Evolutionary conservation across 108 stramenopile species (phyloP).

Genomic region (Cyclotella atomus): DNA sequence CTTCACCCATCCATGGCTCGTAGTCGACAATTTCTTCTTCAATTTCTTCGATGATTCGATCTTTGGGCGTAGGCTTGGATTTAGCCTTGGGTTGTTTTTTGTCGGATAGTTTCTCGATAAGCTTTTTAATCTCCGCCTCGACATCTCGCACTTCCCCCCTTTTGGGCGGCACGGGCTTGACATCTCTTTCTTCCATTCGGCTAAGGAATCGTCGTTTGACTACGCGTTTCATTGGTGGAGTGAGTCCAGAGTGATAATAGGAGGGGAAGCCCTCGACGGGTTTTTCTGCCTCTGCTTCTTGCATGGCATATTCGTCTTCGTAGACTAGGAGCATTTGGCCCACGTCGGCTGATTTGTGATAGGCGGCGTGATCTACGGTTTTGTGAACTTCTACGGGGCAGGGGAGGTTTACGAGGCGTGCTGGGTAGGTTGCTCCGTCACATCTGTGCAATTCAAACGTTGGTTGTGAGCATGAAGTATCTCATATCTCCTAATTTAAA

Average conservation of each 20-base stretch:
- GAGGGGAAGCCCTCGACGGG: slow-evolving; percentile 61
- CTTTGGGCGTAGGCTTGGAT: slow-evolving; percentile 34
- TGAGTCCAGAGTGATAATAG: slow-evolving; percentile 87
- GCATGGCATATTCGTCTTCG: slow-evolving; percentile 84
- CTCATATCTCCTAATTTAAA: too few species aligned
- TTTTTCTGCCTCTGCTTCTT: slow-evolving; percentile 80
- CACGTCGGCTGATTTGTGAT: slow-evolving; percentile 88
- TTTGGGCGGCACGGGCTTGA: slow-evolving; percentile 63
- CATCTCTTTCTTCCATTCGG: slow-evolving; percentile 64
- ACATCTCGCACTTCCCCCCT: slow-evolving; percentile 66
- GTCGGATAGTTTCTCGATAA: slow-evolving; percentile 66
- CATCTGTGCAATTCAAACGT: slow-evolving; percentile 45
- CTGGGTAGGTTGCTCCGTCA: slow-evolving; percentile 90
- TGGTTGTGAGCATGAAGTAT: too few species aligned
- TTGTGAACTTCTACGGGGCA: slow-evolving; percentile 92
- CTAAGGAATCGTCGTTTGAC: slow-evolving; percentile 79
- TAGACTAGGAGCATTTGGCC: slow-evolving; percentile 95
- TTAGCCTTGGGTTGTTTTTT: slow-evolving; percentile 31
- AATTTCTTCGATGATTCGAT: slow-evolving; percentile 76
- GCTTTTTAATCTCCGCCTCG: slow-evolving; percentile 65
- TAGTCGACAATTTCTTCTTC: slow-evolving; percentile 86
- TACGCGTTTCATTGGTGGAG: slow-evolving; percentile 85
- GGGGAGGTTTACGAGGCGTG: slow-evolving; percentile 92
- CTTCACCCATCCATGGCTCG: slow-evolving; percentile 88
- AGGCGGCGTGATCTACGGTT: slow-evolving; percentile 90